Evolutionary conservation across 1,139 yeast species (phyloP), one percentile per base, ranked within the genome.

Genomic region (Lodderomyces beijingensis): DNA sequence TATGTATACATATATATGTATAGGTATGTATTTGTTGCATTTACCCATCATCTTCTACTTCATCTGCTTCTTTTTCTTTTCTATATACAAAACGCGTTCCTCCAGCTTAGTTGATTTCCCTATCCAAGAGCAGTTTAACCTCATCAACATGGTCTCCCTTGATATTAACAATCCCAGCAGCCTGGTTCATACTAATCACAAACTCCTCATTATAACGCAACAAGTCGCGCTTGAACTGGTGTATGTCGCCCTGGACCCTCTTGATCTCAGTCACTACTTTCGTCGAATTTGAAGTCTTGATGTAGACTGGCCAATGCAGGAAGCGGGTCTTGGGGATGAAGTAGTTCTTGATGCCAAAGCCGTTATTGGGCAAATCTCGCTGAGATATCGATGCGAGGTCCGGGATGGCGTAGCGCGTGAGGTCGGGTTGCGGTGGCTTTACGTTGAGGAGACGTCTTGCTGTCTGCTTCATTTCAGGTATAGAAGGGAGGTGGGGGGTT

Each of bases 231-330:
- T 79, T 79, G 38, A 83, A 62, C 40, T 70, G 74, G 9, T 61
- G 50, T 11, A 77, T 56, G 49, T 80, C 79, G 3, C 93, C 93
- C 40, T 68, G 60, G 24, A 83, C 63, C 42, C 75, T 72, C 51
- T 79, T 77, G 28, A 83, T 65, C 49, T 81, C 86, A 1, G 91
- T 82, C 37, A 65, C 64, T 21, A 59, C 54, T 36, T 71, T 72
- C 18, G 79, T 73, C n/a, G n/a, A n/a, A 36, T 74, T 70, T 58
- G 65, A 72, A 37, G 67, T 52, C 40, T 79, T 80, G 39, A 70
- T 64, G 53, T 82, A 83, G 1, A 83, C 79, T 18, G 91, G 91
- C 57, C 85, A 65, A 50, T 79, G 78, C 4, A 84, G 82, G 35
- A 62, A 68, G 16, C 68, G 59, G 8, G 84, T 67, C 53, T 80